Evolutionary conservation across 2,329 filamentous ascomycete species (phyloP).

Genomic region (Aspergillus flavus): DNA sequence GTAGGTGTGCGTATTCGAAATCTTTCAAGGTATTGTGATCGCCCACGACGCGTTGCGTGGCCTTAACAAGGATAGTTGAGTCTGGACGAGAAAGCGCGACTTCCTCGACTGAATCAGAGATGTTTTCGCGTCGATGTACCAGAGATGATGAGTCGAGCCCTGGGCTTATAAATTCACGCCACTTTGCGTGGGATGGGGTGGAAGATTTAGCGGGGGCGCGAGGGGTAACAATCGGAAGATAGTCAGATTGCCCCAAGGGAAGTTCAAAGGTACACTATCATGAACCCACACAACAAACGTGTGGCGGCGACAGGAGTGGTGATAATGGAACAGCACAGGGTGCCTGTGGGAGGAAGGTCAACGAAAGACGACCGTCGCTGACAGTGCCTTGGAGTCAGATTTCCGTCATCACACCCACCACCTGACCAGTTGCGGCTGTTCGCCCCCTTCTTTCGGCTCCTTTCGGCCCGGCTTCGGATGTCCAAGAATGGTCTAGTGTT

Average conservation of each 20-base stretch:
- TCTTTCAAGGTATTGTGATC: no score
- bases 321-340: slow-evolving; percentile 17
- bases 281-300: neutral
- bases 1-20: slow-evolving; percentile 6
- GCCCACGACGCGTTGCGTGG: slow-evolving; percentile 17
- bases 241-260: slow-evolving; percentile 5
- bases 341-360: slow-evolving; percentile 7
- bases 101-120: neutral
- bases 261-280: slow-evolving; percentile 1
- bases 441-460: slow-evolving; percentile 7
- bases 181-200: slow-evolving; percentile 22
- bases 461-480: slow-evolving; percentile 16
- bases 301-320: neutral
- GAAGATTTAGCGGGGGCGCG: slow-evolving; percentile 17
- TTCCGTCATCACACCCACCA: slow-evolving; percentile 26
- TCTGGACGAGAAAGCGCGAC: neutral
- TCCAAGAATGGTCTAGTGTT: slow-evolving; percentile 7
- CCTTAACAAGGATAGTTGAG: neutral
- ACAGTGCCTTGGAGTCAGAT: slow-evolving; percentile 21
- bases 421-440: slow-evolving; percentile 20
- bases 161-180: slow-evolving; percentile 19
- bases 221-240: slow-evolving; percentile 17
- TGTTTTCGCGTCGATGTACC: neutral
- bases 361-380: slow-evolving; percentile 11
- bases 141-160: slow-evolving; percentile 7